Base-by-base conservation (phyloP, 768 basidiomycete species). In the Lactarius indigo region DNA sequence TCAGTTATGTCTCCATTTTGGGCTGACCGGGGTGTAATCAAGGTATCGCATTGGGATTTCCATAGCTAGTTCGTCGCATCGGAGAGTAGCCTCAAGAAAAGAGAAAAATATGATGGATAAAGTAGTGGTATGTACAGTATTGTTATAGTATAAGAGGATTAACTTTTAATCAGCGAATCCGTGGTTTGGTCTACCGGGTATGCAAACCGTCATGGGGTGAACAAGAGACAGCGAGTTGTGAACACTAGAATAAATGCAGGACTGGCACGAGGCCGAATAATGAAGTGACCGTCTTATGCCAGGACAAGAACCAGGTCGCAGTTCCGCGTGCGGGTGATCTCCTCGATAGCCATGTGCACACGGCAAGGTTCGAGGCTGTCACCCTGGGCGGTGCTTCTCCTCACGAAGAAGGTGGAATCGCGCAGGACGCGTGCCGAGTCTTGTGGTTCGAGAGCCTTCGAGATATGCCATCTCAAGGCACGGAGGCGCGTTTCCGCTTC, bases 381-480 rank as follows among this genome's bases (percentile, higher is more conserved):
- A 41, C 39, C 57, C 18, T 20, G 9, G 8, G 61, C 37, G 17
- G 15, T 55, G 7, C 30, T 28, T 17, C 17, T 57, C 44, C 33
- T 59, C 33, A 64, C 31, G 30, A 64, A 26, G 58, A 68, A 68
- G 15, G 66, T 31, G 42, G 66, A 68, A 33, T 64, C 41, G 26
- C 66, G 66, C 10, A 68, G 31, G 20, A 56, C 52, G 18, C 66
- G 66, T 7, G 66, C 42, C 2, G 66, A 68, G 18, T 59, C 62
- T 50, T 64, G 62, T 39, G 62, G 62, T 18, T 20, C 63, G n/a
- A 68, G 41, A 6, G 52, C 50, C 35, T 56, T 68, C n/a, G 66
- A 68, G 33, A 68, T 68, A 50, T 68, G 63, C 66, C 66, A 68
- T n/a, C 66, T 57, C 52, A 68, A 39, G 1, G 66, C 66, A 50